Percentiles rank a stretch among this genome's conserved stretches.
phyloP scores from a whole-genome alignment of 2,329 filamentous ascomycete species.

The Venturia carpophila region DNA sequence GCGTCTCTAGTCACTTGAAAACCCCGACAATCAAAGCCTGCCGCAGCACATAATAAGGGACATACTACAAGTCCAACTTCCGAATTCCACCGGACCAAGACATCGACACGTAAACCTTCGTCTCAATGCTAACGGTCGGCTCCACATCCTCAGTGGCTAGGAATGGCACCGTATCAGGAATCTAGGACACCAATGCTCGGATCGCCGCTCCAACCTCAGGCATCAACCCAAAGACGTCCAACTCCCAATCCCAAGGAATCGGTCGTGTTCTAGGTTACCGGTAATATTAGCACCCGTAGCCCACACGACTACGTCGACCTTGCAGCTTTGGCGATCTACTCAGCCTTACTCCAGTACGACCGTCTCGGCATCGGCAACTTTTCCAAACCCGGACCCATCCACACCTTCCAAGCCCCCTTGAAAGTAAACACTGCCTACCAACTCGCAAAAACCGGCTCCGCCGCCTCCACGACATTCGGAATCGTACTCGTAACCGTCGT shows the following conservation, averaged over 20 bases:
- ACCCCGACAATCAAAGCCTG: too few species aligned
- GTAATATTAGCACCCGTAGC: conserved; percentile 33
- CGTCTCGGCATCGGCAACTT: conserved; percentile 32
- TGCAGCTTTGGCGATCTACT: conserved; percentile 33
- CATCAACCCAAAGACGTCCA: conserved; percentile 26
- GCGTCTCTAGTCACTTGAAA: too few species aligned
- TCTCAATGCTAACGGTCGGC: neutral
- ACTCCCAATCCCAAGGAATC: conserved; percentile 35
- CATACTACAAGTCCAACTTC: neutral
- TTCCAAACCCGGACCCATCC: conserved; percentile 27
- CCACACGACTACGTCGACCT: conserved; percentile 35
- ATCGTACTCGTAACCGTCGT: conserved; percentile 31
- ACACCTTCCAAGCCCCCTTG: conserved; percentile 32
- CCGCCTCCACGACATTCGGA: conserved; percentile 27
- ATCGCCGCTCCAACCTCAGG: neutral
- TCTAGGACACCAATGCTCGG: neutral
- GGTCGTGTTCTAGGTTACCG: conserved; percentile 34
- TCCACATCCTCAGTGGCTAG: neutral
- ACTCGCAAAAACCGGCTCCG: conserved; percentile 26
- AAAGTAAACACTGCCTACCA: conserved; percentile 32
- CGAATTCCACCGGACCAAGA: conserved; percentile 3
- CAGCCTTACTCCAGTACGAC: conserved; percentile 36
- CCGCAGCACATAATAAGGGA: too few species aligned
- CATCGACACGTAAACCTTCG: neutral
- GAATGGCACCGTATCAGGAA: neutral